Base-by-base conservation (phyloP, 805 yeast genomes). In the Ogataea glucozyma region DNA sequence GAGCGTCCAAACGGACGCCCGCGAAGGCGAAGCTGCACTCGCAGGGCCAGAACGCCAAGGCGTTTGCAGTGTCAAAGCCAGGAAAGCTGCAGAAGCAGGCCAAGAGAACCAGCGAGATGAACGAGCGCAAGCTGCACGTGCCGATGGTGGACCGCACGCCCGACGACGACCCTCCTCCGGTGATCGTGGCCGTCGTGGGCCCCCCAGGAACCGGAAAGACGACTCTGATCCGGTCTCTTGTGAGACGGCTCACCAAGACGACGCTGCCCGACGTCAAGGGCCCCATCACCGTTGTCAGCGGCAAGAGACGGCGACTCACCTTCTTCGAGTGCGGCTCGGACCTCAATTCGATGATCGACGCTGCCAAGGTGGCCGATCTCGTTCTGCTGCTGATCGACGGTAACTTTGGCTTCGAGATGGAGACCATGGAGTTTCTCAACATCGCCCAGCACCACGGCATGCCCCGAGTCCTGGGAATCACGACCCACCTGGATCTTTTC, bases 171-270 rank as follows among this genome's bases (percentile, higher is more conserved):
- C 97, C 98, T 4, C 97, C 97, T 16, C 99, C 99, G 31, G 84
- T 93, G 17, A 82, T 93, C 43, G 88, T 93, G 18, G 97, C 97
- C 0, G 96, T 93, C 6, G 97, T 93, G 10, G 99, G 99, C 0
- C 99, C 99, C 10, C 96, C 96, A 8, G 99, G 99, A 12, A 93
- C 98, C 0, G 99, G 99, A 51, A 93, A 93, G 61, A 81, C 97
- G 12, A 91, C 98, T 0, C 72, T 93, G 57, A 88, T 93, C 57
- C 84, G 88, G 62, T 88, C 97, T 6, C 70, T 93, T 42, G 88
- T 93, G 5, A 77, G 91, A 65, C 71, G 97, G 61, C 76, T 88
- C 64, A 81, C 98, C 4, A 93, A 93, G 64, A 88, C 95, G 21
- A 78, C 93, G 0, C 65, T 93, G 33, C 72, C 79, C 24, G 98